Percentiles rank a stretch among this genome's conserved stretches.
Evolutionary conservation across 257 asterid genomes (phyloP).

Genomic region (Marsdenia floribunda): DNA sequence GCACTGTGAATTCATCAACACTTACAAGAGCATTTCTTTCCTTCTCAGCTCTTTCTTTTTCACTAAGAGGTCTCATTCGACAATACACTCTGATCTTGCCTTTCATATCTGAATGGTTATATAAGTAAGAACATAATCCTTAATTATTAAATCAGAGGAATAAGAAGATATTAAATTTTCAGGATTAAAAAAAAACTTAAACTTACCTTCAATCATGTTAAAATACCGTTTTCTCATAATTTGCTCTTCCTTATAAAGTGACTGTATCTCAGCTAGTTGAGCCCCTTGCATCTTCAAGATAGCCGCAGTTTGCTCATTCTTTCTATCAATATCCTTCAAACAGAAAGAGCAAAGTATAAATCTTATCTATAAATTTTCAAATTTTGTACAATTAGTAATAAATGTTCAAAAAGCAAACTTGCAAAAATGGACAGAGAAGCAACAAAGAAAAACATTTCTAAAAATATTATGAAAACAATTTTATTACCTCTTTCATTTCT

Average conservation of each 20-base stretch:
- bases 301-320: conserved; percentile 96
- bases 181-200: conserved; percentile 4
- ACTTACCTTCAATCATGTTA: conserved; percentile 84
- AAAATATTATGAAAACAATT: conserved; percentile 4
- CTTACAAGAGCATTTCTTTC: conserved; percentile 54
- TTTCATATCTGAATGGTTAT: conserved; percentile 66
- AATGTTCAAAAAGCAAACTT: neutral
- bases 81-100: conserved; percentile 96
- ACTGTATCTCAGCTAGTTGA: conserved; percentile 89
- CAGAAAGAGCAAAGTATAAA: neutral
- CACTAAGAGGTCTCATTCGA: conserved; percentile 85
- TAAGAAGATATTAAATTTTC: conserved; percentile 1
- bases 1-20: conserved; percentile 84
- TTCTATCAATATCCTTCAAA: conserved; percentile 80
- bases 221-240: conserved; percentile 82
- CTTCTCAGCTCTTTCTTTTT: conserved; percentile 58
- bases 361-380: neutral
- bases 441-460: neutral
- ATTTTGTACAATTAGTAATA: neutral
- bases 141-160: conserved; percentile 7
- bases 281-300: conserved; percentile 94
- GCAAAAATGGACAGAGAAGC: neutral
- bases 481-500: conserved; percentile 92
- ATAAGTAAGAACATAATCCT: conserved; percentile 1
- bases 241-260: conserved; percentile 93